Conservation (phyloP, 2,329 filamentous ascomycete species). For the Pyrenophora seminiperda region DNA sequence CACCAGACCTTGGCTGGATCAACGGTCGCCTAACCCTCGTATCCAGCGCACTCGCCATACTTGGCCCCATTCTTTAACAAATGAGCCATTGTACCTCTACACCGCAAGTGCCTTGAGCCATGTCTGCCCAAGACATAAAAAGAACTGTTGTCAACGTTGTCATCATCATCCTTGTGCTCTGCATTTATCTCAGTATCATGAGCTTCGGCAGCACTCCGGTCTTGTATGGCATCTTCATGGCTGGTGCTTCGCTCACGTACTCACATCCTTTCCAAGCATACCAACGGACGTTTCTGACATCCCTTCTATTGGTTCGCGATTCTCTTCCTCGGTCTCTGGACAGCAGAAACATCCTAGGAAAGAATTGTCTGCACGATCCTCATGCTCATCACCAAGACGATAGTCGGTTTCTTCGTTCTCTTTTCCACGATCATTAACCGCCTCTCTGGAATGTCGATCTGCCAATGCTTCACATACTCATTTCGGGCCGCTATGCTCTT, state of each 20-base stretch:
- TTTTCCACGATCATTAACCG: background rate
- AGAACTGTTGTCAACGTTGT: constrained; percentile 29
- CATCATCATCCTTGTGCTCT: constrained; percentile 37
- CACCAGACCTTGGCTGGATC: constrained; percentile 25
- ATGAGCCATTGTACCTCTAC: constrained; percentile 45
- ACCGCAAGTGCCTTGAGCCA: constrained; percentile 19
- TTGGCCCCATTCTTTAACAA: constrained; percentile 34
- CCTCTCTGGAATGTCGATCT: background rate
- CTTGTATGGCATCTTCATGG: constrained; percentile 38
- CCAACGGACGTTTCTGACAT: constrained; percentile 25
- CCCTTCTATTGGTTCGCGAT: constrained; percentile 35
- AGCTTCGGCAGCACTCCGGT: constrained; percentile 36
- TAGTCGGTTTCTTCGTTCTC: constrained; percentile 9
- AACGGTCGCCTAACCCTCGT: constrained; percentile 35
- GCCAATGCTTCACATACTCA: background rate
- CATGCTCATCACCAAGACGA: constrained; percentile 26
- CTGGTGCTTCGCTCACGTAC: constrained; percentile 38
- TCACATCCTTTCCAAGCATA: constrained; percentile 28
- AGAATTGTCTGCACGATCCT: constrained; percentile 34
- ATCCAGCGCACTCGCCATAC: constrained; percentile 19
- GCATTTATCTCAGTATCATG: constrained; percentile 34
- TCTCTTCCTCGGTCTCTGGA: constrained; percentile 36
- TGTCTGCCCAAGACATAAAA: constrained; percentile 23
- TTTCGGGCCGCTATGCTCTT: background rate
- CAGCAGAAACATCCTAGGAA: constrained; percentile 30